These are phyloP conservation scores for Fusarium siculi DNA, from an alignment of 2,329 filamentous ascomycete species.

Conservation along the genomic window DNA sequence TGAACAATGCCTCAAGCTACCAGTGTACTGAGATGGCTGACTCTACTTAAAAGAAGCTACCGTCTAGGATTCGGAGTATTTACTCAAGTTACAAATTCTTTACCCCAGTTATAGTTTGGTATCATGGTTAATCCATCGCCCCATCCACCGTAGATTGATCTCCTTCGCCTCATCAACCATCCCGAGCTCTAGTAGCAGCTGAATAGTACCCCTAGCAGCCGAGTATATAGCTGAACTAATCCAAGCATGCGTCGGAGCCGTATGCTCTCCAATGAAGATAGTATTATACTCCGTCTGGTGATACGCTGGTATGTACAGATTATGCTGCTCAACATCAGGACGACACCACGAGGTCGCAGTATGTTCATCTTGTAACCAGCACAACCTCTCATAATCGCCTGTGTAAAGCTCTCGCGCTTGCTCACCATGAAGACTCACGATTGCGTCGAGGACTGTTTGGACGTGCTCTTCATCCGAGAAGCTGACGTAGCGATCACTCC, in stretches of 20 bases:
- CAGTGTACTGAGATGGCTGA: too few relatives aligned
- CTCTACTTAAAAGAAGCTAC: too few relatives aligned
- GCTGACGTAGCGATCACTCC: slow-evolving; percentile 3
- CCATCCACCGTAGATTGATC: slow-evolving; percentile 13
- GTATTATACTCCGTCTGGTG: slow-evolving; percentile 74
- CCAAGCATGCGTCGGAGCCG: slow-evolving; percentile 78
- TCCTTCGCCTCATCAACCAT: slow-evolving; percentile 37
- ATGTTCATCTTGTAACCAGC: slow-evolving; percentile 20
- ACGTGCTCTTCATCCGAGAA: slow-evolving; percentile 48
- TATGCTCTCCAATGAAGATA: slow-evolving; percentile 77
- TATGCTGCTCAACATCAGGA: slow-evolving; percentile 72
- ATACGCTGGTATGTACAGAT: slow-evolving; percentile 77
- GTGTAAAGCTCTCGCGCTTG: not conserved
- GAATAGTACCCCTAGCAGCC: slow-evolving; percentile 71
- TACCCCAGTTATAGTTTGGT: not conserved
- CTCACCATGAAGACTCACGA: slow-evolving; percentile 14
- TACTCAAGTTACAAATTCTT: not conserved
- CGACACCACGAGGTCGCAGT: slow-evolving; percentile 63
- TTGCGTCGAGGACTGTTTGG: slow-evolving; percentile 6
- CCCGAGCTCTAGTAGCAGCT: slow-evolving; percentile 47
- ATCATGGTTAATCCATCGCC: not conserved
- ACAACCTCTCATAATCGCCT: slow-evolving; percentile 11
- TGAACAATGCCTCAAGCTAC: not conserved
- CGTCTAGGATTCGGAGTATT: not conserved
- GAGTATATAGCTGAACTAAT: slow-evolving; percentile 75